Conservation (phyloP, 129 eudicot genomes). For the Chrysanthemum makinoi region DNA sequence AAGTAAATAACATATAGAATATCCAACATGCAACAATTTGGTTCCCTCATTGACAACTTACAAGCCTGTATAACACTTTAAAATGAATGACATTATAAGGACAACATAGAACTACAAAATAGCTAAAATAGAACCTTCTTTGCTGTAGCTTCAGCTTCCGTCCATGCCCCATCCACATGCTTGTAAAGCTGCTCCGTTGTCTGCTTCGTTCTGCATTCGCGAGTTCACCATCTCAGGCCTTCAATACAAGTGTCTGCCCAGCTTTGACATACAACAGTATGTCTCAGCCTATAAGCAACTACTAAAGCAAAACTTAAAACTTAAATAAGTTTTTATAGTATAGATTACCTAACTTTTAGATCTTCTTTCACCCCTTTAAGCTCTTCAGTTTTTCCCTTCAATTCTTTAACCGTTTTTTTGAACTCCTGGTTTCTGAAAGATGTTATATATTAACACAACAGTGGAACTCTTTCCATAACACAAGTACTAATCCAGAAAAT, state of each 20-base stretch:
- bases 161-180: conserved; percentile 95
- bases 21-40: not conserved
- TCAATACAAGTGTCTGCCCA: conserved; percentile 81
- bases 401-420: conserved; percentile 67
- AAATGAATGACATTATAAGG: not conserved
- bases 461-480: conserved; percentile 1
- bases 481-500: not conserved
- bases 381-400: conserved; percentile 82
- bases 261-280: conserved; percentile 99
- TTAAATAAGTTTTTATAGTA: conserved; percentile 7
- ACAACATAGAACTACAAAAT: not conserved
- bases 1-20: not conserved
- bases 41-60: conserved; percentile 8
- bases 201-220: conserved; percentile 99
- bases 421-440: conserved; percentile 67
- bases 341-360: conserved; percentile 79
- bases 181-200: conserved; percentile 93
- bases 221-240: conserved; percentile 92
- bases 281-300: conserved; percentile 80
- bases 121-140: conserved; percentile 51
- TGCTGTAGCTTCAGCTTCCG: conserved; percentile 92
- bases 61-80: not conserved
- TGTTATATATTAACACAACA: conserved; percentile 15
- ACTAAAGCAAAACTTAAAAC: conserved; percentile 24
- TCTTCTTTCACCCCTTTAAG: conserved; percentile 77